Evolutionary conservation across 768 basidiomycete species (phyloP), one percentile per base, ranked within the genome.

Genomic region (Kwoniella dendrophila): DNA sequence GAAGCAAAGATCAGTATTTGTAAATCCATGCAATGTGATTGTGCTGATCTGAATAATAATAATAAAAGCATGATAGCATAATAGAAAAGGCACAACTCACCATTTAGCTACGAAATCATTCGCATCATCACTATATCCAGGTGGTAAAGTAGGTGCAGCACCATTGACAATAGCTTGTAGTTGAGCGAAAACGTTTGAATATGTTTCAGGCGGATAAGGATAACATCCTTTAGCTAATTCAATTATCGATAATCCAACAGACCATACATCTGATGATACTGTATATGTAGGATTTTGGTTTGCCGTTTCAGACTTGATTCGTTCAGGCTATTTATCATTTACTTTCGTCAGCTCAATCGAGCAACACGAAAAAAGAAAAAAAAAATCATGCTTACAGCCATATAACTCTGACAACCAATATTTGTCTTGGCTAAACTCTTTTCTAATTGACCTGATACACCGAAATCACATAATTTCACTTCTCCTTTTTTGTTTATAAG

Each of bases 331-430:
- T 22, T 38, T 10, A 26, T 10, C 22, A 5, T 52, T 6, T 18
- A 45, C 38, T 11, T 43, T 22, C 32, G 22, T 43, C 44, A 27
- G 62, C 40, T 24, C 58, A 53, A n/a, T 10, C n/a, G n/a, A n/a
- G n/a, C 6, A 44, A 8, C 18, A 8, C 36, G 36, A 38, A 18
- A 8, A 38, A 38, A 18, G 24, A 56, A 6, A 18, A 16, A 7
- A n/a, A 29, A 11, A 8, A 45, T 38, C 12, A 26, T 29, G 84
- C 88, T 78, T 79, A 92, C 92, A 49, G 95, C 95, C 93, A 99
- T 98, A 79, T 99, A 99, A 63, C 87, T 89, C 78, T 99, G 96
- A 77, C 96, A 99, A 6, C 96, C 96, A 38, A 99, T 97, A 72
- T 98, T 98, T 5, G 96, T 99, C 81, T 94, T 95, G 18, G 96